These are phyloP conservation scores for Cercis canadensis DNA, from an alignment of 306 rosid genomes.

Conservation along the genomic window DNA sequence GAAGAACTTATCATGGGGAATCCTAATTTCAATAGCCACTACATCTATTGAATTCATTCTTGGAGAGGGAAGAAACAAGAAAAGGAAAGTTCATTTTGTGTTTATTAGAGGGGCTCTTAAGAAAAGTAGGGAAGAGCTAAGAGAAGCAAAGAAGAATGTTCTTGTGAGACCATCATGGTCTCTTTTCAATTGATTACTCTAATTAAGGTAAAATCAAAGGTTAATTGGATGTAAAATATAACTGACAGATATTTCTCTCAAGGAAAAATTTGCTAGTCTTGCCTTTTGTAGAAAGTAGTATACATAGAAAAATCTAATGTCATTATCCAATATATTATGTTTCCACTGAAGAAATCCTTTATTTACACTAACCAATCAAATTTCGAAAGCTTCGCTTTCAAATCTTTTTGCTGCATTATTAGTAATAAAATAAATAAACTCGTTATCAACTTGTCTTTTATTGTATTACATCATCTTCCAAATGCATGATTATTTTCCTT, in stretches of 20 bases:
- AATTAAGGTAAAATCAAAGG: background rate
- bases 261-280: background rate
- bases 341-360: conserved; percentile 25
- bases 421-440: background rate
- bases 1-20: conserved; percentile 26
- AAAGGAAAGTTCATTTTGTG: no score
- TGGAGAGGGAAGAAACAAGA: no score
- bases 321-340: conserved; percentile 25
- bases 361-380: conserved; percentile 25
- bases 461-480: conserved; percentile 17
- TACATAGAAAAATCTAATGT: background rate
- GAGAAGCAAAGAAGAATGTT: background rate
- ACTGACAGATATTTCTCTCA: background rate
- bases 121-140: background rate
- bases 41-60: background rate
- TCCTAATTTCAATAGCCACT: conserved; percentile 29
- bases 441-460: conserved; percentile 27
- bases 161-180: background rate
- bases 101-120: no score
- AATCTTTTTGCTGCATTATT: conserved; percentile 26
- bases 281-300: background rate
- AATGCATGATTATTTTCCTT: background rate
- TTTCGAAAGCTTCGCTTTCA: conserved; percentile 33
- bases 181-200: background rate
- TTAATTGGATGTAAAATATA: background rate